Evolutionary conservation across 805 yeast species (phyloP), one percentile per base, ranked within the genome.

Genomic region (Ogataea haglerorum): DNA sequence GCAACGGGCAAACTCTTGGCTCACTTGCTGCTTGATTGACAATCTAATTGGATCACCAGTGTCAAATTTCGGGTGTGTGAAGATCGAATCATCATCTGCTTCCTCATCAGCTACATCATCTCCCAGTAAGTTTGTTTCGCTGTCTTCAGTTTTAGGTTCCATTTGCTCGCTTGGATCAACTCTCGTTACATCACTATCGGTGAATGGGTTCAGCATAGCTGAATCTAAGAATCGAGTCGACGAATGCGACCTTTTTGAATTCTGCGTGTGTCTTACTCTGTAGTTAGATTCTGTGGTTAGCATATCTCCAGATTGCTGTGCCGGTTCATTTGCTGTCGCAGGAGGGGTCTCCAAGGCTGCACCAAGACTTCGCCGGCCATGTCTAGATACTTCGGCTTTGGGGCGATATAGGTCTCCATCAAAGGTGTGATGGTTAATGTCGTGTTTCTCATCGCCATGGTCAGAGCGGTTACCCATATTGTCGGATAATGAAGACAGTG

Each of bases 1-100:
- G 34, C 59, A 54, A 16, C 34, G 46, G 8, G 45, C 29, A 38
- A 54, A 53, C 29, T 51, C 53, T 17, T 42, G 36, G 32, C 48
- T 48, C 17, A 54, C 57, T 34, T 51, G 50, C 14, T 28, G 28
- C 21, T 48, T 42, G 21, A 54, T 43, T 4, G 36, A 36, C 10
- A 30, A 34, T 14, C 36, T 24, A n/a, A 31, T 24, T 3, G 22
- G 16, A 22, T 31, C 39, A 13, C 13, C 7, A 10, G 10, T 10
- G 9, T 6, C 14, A 12, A 13, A 34, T 6, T 29, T 43, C 14
- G n/a, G 13, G 14, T 24, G 7, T 37, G 14, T 22, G 12, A 10
- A n/a, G 10, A 30, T 10, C 4, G 14, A 6, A 18, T 30, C 24
- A n/a, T 17, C 23, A 10, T 19, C 12, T 10, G 17, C 24, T 3